A percentile compares a stretch with the other conserved stretches of the same genome.
Evolutionary conservation across 163 green algal species (phyloP).

Genomic region (Chlorella variabilis): DNA sequence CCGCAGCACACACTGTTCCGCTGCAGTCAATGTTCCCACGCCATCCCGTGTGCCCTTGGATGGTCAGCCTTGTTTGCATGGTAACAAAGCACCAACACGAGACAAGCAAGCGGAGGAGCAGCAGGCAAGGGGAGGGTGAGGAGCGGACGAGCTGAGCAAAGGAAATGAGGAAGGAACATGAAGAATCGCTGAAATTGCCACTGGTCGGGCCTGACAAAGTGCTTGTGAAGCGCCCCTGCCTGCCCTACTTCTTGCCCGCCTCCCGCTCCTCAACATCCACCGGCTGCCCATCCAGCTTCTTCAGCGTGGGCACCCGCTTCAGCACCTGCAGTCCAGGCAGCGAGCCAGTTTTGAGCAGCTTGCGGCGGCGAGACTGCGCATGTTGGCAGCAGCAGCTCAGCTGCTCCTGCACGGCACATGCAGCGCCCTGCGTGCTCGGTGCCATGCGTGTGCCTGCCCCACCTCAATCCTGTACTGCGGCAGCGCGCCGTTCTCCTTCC

Average conservation of each 20-base stretch:
- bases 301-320: constrained; percentile 84
- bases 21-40: too few relatives aligned
- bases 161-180: neutral
- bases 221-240: too few relatives aligned
- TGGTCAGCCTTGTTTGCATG: neutral
- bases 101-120: neutral
- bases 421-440: too few relatives aligned
- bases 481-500: constrained; percentile 65
- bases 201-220: too few relatives aligned
- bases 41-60: too few relatives aligned
- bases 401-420: neutral
- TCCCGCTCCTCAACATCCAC: constrained; percentile 88
- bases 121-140: neutral
- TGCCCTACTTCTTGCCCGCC: constrained; percentile 45
- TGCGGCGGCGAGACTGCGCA: too few relatives aligned
- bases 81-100: neutral
- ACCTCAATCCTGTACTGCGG: constrained; percentile 84
- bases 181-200: too few relatives aligned
- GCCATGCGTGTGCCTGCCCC: neutral
- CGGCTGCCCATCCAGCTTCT: constrained; percentile 92
- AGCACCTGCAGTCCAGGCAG: constrained; percentile 82
- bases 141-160: neutral
- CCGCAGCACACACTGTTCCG: too few relatives aligned
- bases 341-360: too few relatives aligned
- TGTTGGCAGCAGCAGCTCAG: neutral